phyloP scores from a whole-genome alignment of 805 yeast species.

The Metschnikowia proteae region DNA sequence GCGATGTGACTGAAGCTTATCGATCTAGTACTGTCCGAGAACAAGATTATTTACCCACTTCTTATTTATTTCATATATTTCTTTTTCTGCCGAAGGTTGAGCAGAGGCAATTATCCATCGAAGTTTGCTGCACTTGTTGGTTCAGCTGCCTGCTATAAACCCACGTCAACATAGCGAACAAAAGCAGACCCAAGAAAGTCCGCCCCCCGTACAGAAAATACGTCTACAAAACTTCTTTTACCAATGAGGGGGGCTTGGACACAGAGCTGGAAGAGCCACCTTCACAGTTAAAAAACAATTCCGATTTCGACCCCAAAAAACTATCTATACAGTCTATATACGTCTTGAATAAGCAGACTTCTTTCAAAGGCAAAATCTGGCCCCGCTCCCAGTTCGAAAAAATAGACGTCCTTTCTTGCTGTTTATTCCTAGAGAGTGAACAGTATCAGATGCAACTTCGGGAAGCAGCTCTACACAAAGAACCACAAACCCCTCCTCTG shows the following conservation, averaged over 20 bases:
- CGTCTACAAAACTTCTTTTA: conserved; percentile 47
- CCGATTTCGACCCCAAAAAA: conserved; percentile 19
- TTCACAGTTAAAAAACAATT: neutral
- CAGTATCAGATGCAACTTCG: conserved; percentile 19
- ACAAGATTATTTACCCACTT: no score
- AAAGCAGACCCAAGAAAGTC: conserved; percentile 78
- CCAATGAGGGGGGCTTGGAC: conserved; percentile 21
- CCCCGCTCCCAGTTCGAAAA: conserved; percentile 50
- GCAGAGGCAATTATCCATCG: neutral
- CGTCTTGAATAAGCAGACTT: conserved; percentile 26
- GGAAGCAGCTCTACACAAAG: conserved; percentile 5
- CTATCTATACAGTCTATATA: conserved; percentile 31
- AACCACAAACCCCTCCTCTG: conserved; percentile 12
- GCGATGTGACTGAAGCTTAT: neutral
- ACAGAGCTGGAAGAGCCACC: neutral
- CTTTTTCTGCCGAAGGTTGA: neutral
- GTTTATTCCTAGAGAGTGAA: conserved; percentile 25
- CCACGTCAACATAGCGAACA: conserved; percentile 63
- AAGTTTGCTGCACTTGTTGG: neutral
- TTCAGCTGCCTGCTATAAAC: neutral
- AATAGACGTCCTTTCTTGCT: conserved; percentile 42
- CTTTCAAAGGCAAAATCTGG: conserved; percentile 35
- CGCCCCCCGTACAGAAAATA: conserved; percentile 78
- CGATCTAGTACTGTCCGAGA: neutral
- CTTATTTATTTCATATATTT: no score